Conservation (phyloP, 345 rosid species). For the Murraya koenigii region DNA sequence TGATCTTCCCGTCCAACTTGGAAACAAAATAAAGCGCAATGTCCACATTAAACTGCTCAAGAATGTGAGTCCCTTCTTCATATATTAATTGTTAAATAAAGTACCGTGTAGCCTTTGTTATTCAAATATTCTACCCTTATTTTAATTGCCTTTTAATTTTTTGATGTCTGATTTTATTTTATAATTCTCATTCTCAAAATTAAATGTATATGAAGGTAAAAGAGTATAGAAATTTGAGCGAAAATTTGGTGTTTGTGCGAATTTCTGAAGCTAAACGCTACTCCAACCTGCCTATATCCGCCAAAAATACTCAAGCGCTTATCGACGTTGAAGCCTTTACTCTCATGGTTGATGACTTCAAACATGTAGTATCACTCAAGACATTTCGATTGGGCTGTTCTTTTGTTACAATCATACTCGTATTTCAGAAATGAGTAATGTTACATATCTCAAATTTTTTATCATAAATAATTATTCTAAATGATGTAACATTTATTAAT, state of each 20-base stretch:
- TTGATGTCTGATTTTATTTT: no score
- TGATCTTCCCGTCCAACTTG: conserved; percentile 66
- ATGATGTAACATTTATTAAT: no score
- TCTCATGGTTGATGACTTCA: not conserved
- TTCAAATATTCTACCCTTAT: no score
- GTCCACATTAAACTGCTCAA: conserved; percentile 65
- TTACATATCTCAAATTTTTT: no score
- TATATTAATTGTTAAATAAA: not conserved
- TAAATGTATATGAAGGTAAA: not conserved
- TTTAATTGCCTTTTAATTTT: no score
- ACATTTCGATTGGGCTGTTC: no score
- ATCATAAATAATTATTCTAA: no score
- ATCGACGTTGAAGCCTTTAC: conserved; percentile 4
- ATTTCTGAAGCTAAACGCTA: no score
- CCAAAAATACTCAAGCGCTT: not conserved
- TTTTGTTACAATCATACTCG: no score
- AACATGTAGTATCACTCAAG: not conserved
- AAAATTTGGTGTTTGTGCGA: not conserved
- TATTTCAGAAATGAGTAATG: no score
- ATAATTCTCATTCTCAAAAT: no score
- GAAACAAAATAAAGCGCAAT: conserved; percentile 74
- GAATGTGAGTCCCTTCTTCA: conserved; percentile 38
- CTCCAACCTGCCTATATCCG: not conserved
- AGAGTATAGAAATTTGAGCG: not conserved
- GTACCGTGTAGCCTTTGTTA: no score